phyloP scores from a whole-genome alignment of 768 basidiomycete genomes.

The Lentinus brumalis region DNA sequence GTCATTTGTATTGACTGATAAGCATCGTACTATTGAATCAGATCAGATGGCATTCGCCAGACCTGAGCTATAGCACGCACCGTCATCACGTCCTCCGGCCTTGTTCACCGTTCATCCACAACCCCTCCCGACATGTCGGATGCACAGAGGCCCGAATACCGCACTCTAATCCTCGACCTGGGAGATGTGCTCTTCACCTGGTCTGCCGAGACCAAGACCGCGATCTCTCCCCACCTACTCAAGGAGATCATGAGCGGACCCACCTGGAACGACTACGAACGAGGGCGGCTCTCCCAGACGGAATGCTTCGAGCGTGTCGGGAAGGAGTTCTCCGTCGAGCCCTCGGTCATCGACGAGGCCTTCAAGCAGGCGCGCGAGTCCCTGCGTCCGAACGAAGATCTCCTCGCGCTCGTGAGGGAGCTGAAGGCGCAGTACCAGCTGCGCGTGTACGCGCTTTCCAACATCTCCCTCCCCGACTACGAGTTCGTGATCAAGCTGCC shows the following conservation, averaged over 20 bases:
- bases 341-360: constrained; percentile 43
- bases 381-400: constrained; percentile 44
- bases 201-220: constrained; percentile 48
- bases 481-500: constrained; percentile 43
- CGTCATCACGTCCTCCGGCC: too few relatives aligned
- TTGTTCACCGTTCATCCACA: too few relatives aligned
- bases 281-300: constrained; percentile 45
- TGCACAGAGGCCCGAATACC: neutral
- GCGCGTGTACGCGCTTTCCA: constrained; percentile 53
- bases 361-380: constrained; percentile 52
- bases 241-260: constrained; percentile 44
- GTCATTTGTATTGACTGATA: too few relatives aligned
- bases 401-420: constrained; percentile 42
- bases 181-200: constrained; percentile 60
- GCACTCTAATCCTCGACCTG: constrained; percentile 52
- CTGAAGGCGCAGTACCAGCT: constrained; percentile 42
- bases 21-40: too few relatives aligned
- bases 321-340: constrained; percentile 38
- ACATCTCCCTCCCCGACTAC: constrained; percentile 53
- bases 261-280: constrained; percentile 58
- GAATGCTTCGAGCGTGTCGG: constrained; percentile 47
- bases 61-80: too few relatives aligned
- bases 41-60: too few relatives aligned
- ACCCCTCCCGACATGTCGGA: neutral
- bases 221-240: constrained; percentile 43